Evolutionary conservation across 441 rosid genomes (phyloP).

Genomic region (Adansonia madagascariensis): DNA sequence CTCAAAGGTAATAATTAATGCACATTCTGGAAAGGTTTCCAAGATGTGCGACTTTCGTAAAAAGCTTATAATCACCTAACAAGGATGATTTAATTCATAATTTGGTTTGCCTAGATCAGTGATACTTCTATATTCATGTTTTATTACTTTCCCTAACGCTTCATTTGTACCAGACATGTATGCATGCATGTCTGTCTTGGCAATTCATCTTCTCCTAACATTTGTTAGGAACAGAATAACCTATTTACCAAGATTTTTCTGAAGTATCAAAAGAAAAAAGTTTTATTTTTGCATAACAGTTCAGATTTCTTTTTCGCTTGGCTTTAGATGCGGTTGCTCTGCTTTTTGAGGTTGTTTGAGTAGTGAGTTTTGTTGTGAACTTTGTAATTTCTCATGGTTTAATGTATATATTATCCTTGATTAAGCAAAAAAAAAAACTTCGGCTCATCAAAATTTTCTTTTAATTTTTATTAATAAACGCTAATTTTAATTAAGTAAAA

Average conservation of each 20-base stretch:
- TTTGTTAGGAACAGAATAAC: too few relatives aligned
- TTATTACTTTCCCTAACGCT: neutral
- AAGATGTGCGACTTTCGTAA: neutral
- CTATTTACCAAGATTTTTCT: neutral
- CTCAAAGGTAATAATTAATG: constrained; percentile 51
- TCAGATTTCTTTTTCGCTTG: too few relatives aligned
- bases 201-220: neutral
- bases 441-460: too few relatives aligned
- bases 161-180: neutral
- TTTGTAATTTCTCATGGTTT: too few relatives aligned
- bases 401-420: too few relatives aligned
- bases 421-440: too few relatives aligned
- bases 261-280: neutral
- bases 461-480: too few relatives aligned
- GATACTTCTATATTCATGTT: neutral
- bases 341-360: too few relatives aligned
- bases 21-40: neutral
- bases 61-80: neutral
- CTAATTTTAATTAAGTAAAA: too few relatives aligned
- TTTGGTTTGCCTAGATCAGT: neutral
- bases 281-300: neutral
- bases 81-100: neutral
- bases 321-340: too few relatives aligned
- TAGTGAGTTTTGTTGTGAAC: too few relatives aligned
- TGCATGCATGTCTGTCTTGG: neutral